phyloP scores from a whole-genome alignment of 1,139 yeast species.

The Taphrina communis region DNA sequence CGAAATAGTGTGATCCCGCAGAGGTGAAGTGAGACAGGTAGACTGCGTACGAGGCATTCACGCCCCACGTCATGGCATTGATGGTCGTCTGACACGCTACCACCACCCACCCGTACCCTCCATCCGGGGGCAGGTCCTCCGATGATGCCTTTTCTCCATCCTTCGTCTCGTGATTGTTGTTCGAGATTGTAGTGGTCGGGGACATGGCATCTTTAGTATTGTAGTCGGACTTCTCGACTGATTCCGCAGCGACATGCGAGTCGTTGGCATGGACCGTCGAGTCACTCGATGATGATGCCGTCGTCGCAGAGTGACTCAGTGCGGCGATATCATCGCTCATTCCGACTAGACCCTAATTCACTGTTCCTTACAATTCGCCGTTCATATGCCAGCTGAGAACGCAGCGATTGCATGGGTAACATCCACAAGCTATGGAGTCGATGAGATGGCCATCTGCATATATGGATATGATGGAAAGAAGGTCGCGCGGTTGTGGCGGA shows the following conservation, averaged over 20 bases:
- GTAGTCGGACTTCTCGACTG: neutral
- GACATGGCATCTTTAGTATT: neutral
- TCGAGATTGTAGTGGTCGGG: too few species aligned
- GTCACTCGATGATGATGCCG: neutral
- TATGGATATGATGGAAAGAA: too few species aligned
- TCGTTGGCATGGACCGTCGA: neutral
- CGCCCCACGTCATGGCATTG: conserved; percentile 74
- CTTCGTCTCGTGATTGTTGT: too few species aligned
- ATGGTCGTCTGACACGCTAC: conserved; percentile 62
- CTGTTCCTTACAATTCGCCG: too few species aligned
- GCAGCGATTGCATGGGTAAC: too few species aligned
- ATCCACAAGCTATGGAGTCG: too few species aligned
- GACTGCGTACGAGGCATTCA: conserved; percentile 72
- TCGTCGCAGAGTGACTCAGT: neutral
- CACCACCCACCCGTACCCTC: conserved; percentile 74
- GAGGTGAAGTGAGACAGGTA: conserved; percentile 64
- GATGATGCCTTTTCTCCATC: too few species aligned
- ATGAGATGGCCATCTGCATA: too few species aligned
- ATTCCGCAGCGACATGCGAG: too few species aligned
- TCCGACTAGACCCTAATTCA: neutral
- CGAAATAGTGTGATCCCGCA: conserved; percentile 55
- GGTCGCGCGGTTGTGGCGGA: too few species aligned
- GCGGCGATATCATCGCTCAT: neutral
- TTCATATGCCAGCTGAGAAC: too few species aligned
- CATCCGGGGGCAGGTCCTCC: conserved; percentile 60